These are phyloP conservation scores for Conticribra weissflogii DNA, from an alignment of 108 stramenopile species.

Conservation along the genomic window DNA sequence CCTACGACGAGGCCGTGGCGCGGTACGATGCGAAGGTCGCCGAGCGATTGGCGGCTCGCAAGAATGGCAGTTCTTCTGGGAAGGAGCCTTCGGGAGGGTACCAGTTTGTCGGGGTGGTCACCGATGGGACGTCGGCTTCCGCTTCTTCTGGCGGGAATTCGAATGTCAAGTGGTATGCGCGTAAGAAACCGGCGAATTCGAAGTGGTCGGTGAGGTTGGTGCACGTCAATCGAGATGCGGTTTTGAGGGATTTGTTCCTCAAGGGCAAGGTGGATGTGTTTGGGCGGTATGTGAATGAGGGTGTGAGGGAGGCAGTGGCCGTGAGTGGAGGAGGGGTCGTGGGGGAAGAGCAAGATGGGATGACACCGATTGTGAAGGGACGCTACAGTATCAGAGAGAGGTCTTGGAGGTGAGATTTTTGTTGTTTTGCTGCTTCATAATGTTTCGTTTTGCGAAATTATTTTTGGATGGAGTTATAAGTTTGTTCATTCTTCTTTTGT, in stretches of 20 bases:
- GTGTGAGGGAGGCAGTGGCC: constrained; percentile 27
- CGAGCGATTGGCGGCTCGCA: neutral
- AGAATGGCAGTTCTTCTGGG: neutral
- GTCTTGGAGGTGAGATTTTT: constrained; percentile 69
- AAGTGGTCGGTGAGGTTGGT: constrained; percentile 85
- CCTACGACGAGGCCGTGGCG: constrained; percentile 66
- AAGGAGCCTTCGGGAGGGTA: constrained; percentile 31
- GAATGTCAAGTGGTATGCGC: constrained; percentile 79
- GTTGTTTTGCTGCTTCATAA: neutral
- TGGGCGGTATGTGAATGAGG: constrained; percentile 78
- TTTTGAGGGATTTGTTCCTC: constrained; percentile 82
- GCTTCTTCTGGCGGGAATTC: too few relatives aligned
- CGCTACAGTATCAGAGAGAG: constrained; percentile 65
- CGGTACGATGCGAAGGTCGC: constrained; percentile 45
- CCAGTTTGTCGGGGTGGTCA: constrained; percentile 86
- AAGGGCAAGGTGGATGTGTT: constrained; percentile 81
- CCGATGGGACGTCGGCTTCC: constrained; percentile 23
- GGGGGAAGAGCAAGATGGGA: constrained; percentile 36
- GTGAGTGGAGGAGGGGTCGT: constrained; percentile 9
- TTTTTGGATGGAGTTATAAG: too few relatives aligned
- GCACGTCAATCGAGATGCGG: constrained; percentile 83
- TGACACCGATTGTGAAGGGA: constrained; percentile 54
- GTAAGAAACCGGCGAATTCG: constrained; percentile 66
- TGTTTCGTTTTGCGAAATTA: neutral
- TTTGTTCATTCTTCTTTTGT: neutral